Percentiles rank a stretch among this genome's conserved stretches.
Conservation (phyloP, 805 yeast species). For the Kluyveromyces aestuarii region DNA sequence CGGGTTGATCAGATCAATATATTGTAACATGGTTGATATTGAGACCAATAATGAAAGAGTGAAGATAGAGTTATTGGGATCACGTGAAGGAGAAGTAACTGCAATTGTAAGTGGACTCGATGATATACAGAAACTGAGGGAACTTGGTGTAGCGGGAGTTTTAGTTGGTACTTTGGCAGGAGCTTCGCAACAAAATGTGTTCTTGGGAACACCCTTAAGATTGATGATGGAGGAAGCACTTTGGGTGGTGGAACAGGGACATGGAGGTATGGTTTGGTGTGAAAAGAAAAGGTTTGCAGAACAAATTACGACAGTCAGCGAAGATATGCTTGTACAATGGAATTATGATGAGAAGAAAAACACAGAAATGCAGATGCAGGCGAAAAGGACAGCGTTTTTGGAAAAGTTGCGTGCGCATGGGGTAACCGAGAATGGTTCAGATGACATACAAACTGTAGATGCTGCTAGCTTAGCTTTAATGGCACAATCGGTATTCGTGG, state of each 20-base stretch:
- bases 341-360: background rate
- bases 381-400: slow-evolving; percentile 8
- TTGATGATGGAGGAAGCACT: slow-evolving; percentile 64
- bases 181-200: slow-evolving; percentile 91
- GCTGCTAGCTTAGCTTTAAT: slow-evolving; percentile 8
- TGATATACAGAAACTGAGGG: slow-evolving; percentile 46
- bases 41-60: background rate
- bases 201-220: slow-evolving; percentile 74
- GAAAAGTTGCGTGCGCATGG: slow-evolving; percentile 15
- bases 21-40: background rate
- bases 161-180: slow-evolving; percentile 75
- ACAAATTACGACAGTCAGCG: background rate
- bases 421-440: background rate
- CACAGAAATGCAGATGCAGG: background rate
- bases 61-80: slow-evolving; percentile 29
- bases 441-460: background rate
- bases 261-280: slow-evolving; percentile 22
- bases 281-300: background rate
- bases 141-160: slow-evolving; percentile 63
- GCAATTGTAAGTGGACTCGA: slow-evolving; percentile 53
- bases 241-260: slow-evolving; percentile 44
- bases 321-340: background rate
- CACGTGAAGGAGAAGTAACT: slow-evolving; percentile 17
- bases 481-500: slow-evolving; percentile 19
- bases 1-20: background rate